phyloP scores from a whole-genome alignment of 176 grass and related monocot genomes.

The Hsuehochloa calcarea region DNA sequence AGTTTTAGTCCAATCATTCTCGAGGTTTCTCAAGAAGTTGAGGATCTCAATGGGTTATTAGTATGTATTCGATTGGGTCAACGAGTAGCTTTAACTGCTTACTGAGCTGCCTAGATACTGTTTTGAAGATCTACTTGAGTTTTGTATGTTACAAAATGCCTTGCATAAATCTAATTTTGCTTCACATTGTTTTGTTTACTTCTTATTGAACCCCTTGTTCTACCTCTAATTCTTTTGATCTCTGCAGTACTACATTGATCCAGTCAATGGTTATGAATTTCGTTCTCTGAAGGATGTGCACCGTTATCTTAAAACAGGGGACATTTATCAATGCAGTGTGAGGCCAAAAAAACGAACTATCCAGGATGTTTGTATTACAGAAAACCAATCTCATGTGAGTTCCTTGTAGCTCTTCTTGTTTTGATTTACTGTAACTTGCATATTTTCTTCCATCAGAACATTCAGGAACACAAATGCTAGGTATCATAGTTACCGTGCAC shows the following conservation, averaged over 20 bases:
- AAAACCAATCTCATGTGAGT: slow-evolving; percentile 57
- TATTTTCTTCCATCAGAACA: slow-evolving; percentile 13
- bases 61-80: background rate
- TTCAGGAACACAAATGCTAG: slow-evolving; percentile 19
- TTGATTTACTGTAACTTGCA: background rate
- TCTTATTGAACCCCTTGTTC: slow-evolving; percentile 1
- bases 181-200: slow-evolving; percentile 29
- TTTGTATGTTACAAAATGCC: slow-evolving; percentile 19
- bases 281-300: slow-evolving; percentile 66
- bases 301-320: slow-evolving; percentile 59
- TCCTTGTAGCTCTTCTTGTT: slow-evolving; percentile 9
- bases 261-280: slow-evolving; percentile 73
- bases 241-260: slow-evolving; percentile 70
- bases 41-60: slow-evolving; percentile 11
- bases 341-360: slow-evolving; percentile 52
- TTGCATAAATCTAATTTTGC: background rate
- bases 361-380: slow-evolving; percentile 18
- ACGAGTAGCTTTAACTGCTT: background rate
- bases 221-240: slow-evolving; percentile 28
- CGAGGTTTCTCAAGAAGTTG: background rate
- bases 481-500: background rate
- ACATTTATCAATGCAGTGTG: slow-evolving; percentile 41
- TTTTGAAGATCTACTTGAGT: background rate
- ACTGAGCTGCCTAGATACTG: background rate
- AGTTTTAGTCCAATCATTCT: background rate